phyloP scores from a whole-genome alignment of 2,329 filamentous ascomycete genomes.

The Mycosphaerella arachidis region DNA sequence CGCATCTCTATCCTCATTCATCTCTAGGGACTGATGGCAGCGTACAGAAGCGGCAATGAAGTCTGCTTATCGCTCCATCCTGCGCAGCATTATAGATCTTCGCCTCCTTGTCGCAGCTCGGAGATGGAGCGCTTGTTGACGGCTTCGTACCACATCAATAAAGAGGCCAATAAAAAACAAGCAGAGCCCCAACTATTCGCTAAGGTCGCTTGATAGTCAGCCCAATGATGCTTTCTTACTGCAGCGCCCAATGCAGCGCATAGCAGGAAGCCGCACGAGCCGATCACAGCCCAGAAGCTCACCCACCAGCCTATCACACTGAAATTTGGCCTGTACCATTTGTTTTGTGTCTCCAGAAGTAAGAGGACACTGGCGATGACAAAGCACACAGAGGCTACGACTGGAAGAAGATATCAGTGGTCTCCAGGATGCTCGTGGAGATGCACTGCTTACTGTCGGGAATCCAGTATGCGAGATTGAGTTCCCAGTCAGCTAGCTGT shows the following conservation, averaged over 20 bases:
- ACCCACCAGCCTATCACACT: slow-evolving; percentile 31
- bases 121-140: no score
- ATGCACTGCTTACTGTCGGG: slow-evolving; percentile 13
- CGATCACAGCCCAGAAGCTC: slow-evolving; percentile 25
- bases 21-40: no score
- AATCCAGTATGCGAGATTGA: slow-evolving; percentile 23
- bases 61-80: no score
- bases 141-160: slow-evolving; percentile 24
- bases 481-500: neutral
- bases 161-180: slow-evolving; percentile 25
- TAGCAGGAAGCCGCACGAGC: slow-evolving; percentile 28
- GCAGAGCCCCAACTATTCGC: slow-evolving; percentile 27
- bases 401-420: neutral
- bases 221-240: slow-evolving; percentile 11
- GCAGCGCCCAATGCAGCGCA: slow-evolving; percentile 12
- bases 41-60: no score
- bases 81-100: no score
- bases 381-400: slow-evolving; percentile 28
- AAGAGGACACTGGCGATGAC: slow-evolving; percentile 28
- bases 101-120: no score
- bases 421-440: no score
- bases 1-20: no score
- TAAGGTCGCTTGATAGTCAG: slow-evolving; percentile 25
- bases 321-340: slow-evolving; percentile 27
- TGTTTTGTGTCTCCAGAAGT: slow-evolving; percentile 29